Base-by-base conservation (phyloP, 805 yeast genomes). In the Candida ulmi region DNA sequence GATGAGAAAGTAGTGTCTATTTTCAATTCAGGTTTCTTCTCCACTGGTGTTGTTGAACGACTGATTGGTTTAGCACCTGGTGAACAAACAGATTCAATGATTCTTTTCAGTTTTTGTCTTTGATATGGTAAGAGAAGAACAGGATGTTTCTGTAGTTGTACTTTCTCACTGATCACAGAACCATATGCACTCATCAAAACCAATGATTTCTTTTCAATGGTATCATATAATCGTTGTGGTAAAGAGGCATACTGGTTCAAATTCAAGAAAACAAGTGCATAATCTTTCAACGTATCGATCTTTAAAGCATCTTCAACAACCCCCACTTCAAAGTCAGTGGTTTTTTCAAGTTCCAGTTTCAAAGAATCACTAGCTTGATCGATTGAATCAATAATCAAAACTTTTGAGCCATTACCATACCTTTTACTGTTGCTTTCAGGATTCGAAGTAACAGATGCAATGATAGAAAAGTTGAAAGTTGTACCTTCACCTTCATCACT, bases 401-500 rank as follows among this genome's bases (percentile, higher is more conserved):
- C 27, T 26, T 40, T 41, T 31, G 32, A n/a, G 19, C 36, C 11
- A 16, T 30, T 8, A 26, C 27, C 17, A 16, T 21, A 7, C 35
- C 23, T 7, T 30, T 38, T 4, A 19, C 26, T n/a, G 16, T 12
- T 5, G 2, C 17, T 8, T n/a, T 17, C 9, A 33, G 2, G 1
- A 32, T 17, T 1, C 11, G 11, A 7, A 41, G 15, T 41, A 2
- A 36, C 21, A 5, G 48, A 46, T 25, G 82, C 6, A 6, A 9
- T 69, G n/a, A 87, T 72, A 0, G 91, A 80, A 58, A 87, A 83
- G 59, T 73, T 80, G 57, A 86, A 86, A 48, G 82, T 80, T 3
- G 93, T 83, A 1, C 95, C 95, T 50, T 72, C 67, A 11, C 93
- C 93, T 54, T 80, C 83, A 42, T 71, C 72, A 2, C 93, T 83